Percentiles rank a stretch among this genome's conserved stretches.
phyloP scores from a whole-genome alignment of 2,329 filamentous ascomycete species.

The Claviceps citrina region DNA sequence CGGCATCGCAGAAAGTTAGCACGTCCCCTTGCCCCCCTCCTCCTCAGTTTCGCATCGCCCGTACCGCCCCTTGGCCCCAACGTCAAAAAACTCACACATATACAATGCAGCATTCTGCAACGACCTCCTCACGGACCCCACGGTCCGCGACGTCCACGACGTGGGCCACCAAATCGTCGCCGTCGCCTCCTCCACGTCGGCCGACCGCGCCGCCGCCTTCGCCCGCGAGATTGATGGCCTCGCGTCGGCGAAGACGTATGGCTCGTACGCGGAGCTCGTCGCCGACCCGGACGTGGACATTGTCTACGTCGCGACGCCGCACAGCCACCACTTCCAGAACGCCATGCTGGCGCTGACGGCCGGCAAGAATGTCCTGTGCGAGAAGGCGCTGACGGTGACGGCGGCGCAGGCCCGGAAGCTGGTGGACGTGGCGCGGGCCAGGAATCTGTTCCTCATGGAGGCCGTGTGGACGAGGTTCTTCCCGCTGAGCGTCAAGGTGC shows the following conservation, averaged over 20 bases:
- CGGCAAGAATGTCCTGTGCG: conserved; percentile 78
- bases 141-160: conserved; percentile 51
- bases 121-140: conserved; percentile 63
- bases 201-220: conserved; percentile 55
- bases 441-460: conserved; percentile 67
- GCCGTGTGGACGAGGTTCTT: conserved; percentile 86
- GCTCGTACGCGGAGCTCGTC: conserved; percentile 69
- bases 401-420: conserved; percentile 61
- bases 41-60: too few species aligned
- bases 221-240: conserved; percentile 57
- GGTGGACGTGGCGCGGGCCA: conserved; percentile 54
- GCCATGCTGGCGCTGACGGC: conserved; percentile 68
- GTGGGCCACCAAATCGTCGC: conserved; percentile 64
- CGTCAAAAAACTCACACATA: too few species aligned
- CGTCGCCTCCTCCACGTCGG: conserved; percentile 63
- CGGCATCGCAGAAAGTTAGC: conserved; percentile 40
- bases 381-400: conserved; percentile 81
- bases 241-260: conserved; percentile 54
- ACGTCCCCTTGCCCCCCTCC: too few species aligned
- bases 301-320: conserved; percentile 77
- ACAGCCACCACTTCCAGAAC: conserved; percentile 89
- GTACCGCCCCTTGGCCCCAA: too few species aligned
- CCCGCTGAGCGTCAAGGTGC: conserved; percentile 61
- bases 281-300: conserved; percentile 67
- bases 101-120: conserved; percentile 57